A percentile compares a stretch with the other conserved stretches of the same genome.
Evolutionary conservation across 495 filamentous ascomycete genomes (phyloP).

Genomic region (Penicillium bovifimosum): DNA sequence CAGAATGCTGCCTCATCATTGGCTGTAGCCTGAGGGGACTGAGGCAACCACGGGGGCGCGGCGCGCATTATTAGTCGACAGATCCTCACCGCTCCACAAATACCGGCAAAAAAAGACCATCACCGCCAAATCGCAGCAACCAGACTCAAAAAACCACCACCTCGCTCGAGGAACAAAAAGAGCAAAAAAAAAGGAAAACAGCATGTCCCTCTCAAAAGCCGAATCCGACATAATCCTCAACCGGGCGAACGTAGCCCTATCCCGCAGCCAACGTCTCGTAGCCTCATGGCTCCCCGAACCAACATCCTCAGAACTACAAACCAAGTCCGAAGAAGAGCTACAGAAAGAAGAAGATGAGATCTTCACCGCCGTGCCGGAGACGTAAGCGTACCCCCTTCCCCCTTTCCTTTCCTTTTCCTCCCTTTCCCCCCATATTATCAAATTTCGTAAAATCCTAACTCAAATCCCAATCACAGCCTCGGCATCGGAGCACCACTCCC

Average conservation of each 20-base stretch:
- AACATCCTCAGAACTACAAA: slow-evolving; percentile 38
- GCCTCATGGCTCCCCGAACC: slow-evolving; percentile 48
- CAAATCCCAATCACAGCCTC: slow-evolving; percentile 26
- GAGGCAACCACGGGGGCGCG: too few relatives aligned
- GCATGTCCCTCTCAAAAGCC: slow-evolving; percentile 35
- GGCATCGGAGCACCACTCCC: slow-evolving; percentile 45
- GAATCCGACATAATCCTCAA: slow-evolving; percentile 48
- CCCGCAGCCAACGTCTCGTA: slow-evolving; percentile 47
- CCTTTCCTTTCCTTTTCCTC: too few relatives aligned
- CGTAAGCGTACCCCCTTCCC: too few relatives aligned
- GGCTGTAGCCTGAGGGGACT: too few relatives aligned
- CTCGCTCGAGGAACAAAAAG: not conserved
- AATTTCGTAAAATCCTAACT: too few relatives aligned
- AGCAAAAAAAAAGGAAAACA: not conserved
- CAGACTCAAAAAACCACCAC: not conserved
- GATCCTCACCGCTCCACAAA: not conserved
- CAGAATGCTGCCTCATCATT: too few relatives aligned
- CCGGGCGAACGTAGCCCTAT: slow-evolving; percentile 44
- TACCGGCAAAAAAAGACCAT: not conserved
- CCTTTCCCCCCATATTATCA: too few relatives aligned
- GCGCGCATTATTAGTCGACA: too few relatives aligned
- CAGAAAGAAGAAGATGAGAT: slow-evolving; percentile 48
- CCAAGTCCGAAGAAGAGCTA: slow-evolving; percentile 40
- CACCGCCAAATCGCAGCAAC: not conserved
- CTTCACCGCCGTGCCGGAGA: slow-evolving; percentile 48